Base-by-base conservation (phyloP, 108 stramenopile species). In the Cyclostephanos tholiformis region DNA sequence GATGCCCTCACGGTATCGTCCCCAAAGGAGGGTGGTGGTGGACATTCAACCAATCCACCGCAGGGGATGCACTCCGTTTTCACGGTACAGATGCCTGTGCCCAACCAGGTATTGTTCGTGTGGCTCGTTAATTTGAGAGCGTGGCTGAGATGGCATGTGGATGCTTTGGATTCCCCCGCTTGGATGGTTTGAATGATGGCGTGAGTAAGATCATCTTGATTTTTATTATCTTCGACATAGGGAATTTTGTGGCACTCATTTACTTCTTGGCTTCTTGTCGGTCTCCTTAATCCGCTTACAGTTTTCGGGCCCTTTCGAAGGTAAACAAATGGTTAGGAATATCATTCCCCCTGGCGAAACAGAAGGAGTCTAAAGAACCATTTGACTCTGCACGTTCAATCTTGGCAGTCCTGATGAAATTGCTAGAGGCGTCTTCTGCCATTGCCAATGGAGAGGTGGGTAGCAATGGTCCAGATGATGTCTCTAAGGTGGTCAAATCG, bases 1-100 rank as follows among this genome's bases (percentile, higher is more conserved):
- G 72, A 50, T 79, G 81, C 69, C 72, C 75, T 32, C 65, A 44
- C 35, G 16, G 67, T 26, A 43, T 32, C 39, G 25, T 27, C 59
- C 44, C 44, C 44, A 14, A 46, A 46, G 38, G 66, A 27, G 25
- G 48, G 26, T 29, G 30, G 3, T 1, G 59, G 55, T 22, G 32
- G 32, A 32, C 53, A 49, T 52, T 4, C 52, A n/a, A n/a, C n/a
- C 23, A 79, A 75, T 49, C 91, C 93, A 12, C 91, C 93, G 16
- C 83, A 84, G 73, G 93, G 91, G 20, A 88, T 90, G 82, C 93
- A 95, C 64, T 88, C 88, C 10, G 85, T 88, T 48, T 95, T 92
- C 65, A 63, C 77, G 16, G 84, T 80, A 1, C 69, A 87, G 14
- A 62, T 75, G 16, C 90, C 91, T n/a, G 86, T 87, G 10, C 90